Base-by-base conservation (phyloP, 1,284 basidiomycete species). In the Mycosarcoma mackinlayi region DNA sequence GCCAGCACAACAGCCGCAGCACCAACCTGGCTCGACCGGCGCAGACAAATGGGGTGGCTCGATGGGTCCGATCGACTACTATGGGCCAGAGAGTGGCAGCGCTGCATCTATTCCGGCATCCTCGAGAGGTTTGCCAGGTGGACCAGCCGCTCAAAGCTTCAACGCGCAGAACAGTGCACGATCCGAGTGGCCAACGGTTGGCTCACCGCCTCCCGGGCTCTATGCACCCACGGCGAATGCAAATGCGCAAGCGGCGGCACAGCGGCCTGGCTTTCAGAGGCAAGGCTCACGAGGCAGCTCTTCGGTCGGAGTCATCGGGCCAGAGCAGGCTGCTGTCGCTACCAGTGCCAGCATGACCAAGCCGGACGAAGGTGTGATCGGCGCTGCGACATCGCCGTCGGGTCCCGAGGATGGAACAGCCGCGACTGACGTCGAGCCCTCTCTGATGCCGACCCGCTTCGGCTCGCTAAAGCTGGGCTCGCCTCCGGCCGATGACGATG, bases 41-140 rank as follows among this genome's bases (percentile, higher is more conserved):
- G 45, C 40, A 7, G 67, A 73, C 37, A 75, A 75, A 48, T 77
- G 75, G 75, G 58, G 62, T n/a, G 48, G 61, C 14, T 67, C 74
- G 2, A 56, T 71, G 63, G 76, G 76, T 3, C 76, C 76, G 3
- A 63, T 78, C 33, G 76, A 78, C 57, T 78, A 70, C 45, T 77
- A 68, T 28, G 75, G 58, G 7, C 72, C 68, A 9, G 68, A 75
- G 19, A 47, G 58, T 11, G 63, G 55, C n/a, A n/a, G n/a, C 35
- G 16, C 48, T 24, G 54, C 42, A 30, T 39, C 66, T 3, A 33
- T 62, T 24, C 21, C 44, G 23, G 34, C 71, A 21, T 49, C 73
- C 11, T 31, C 54, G 7, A 21, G 57, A 35, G 30, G 27, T 10
- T 31, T 28, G 10, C 47, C 49, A 21, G 44, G 48, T 21, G 49